Base-by-base conservation (phyloP, 192 early-diverging fungal genomes). In the Coemansia sp. region DNA sequence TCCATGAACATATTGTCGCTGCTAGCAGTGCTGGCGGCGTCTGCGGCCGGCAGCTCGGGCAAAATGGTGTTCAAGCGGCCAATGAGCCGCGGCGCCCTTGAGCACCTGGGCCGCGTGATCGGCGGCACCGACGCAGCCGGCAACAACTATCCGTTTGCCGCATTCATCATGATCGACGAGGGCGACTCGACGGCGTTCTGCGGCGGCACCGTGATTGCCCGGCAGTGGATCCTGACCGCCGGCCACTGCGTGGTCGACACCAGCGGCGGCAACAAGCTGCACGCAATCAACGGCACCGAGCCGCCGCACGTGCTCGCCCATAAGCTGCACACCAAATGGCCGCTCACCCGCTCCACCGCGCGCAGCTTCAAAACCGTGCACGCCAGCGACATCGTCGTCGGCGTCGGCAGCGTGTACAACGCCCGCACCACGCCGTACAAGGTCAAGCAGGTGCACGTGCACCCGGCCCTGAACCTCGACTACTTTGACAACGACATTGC, bases 401-500 rank as follows among this genome's bases (percentile, higher is more conserved):
- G 64, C 12, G 59, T 72, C 8, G 75, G 75, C 22, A 64, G 38
- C 41, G 21, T 60, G 12, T 52, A 64, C 27, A 64, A 56, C 15
- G 49, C 53, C 0, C 23, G 47, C 2, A 27, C 47, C 0, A 7
- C n/a, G 1, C 51, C 52, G 0, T 49, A 60, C 19, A 55, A 49
- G 15, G 75, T 72, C 2, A 57, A 55, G 17, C 47, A 72, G 9
- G 69, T 78, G 12, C 35, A 61, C 41, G 58, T 55, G 9, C 67
- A 78, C 30, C 64, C 63, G 1, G 50, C 59, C 10, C 25, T 78
- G 8, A 65, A 78, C 42, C 56, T 72, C 5, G 64, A 71, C 31
- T 67, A 70, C 36, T 64, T 76, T 35, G 68, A 69, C 51, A 72
- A 80, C 62, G 78, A 80, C 34, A 62, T 80, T 27, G 78, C 73